Base-by-base conservation (phyloP, 345 rosid genomes). In the Anastatica hierochuntica region DNA sequence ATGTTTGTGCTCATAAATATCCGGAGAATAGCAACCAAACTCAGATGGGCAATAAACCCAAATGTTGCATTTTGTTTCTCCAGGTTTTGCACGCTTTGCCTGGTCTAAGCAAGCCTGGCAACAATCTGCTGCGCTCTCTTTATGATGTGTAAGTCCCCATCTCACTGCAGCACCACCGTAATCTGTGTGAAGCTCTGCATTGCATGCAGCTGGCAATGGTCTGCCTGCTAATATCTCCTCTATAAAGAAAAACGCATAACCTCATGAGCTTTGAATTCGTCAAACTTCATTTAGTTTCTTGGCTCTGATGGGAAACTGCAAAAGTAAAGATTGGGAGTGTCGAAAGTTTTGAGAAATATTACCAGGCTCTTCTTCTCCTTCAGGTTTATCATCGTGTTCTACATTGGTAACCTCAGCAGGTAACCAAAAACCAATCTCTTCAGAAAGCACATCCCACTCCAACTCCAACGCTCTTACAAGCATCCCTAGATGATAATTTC, bases 71-170 rank as follows among this genome's bases (percentile, higher is more conserved):
- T 60, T 88, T 62, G 64, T 74, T 72, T 85, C 81, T 55, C 89
- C 94, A n/a, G 88, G 85, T 48, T 70, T 79, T 2, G 94, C 95
- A 46, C 27, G 55, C 59, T 75, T 79, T 34, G 97, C 94, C 44
- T 88, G 99, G 65, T 88, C 95, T 60, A 85, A 69, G 73, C 99
- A 94, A 47, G 97, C 95, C 54, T 88, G 89, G 73, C 97, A 94
- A 72, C 99, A 94, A 60, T 94, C 95, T 9, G 97, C 97, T 29
- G 97, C 99, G 71, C 97, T 94, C 68, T 88, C 95, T 77, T 85
- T 83, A 44, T 74, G 97, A 69, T 88, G 88, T 11, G 94, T 82
- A 19, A 83, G 95, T 57, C 99, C 99, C 99, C 99, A 88, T 71
- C 84, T 81, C 53, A 94, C 88, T 58, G 99, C 99, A 20, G 60